Base-by-base conservation (phyloP, 345 rosid species). In the Aethionema arabicum region DNA sequence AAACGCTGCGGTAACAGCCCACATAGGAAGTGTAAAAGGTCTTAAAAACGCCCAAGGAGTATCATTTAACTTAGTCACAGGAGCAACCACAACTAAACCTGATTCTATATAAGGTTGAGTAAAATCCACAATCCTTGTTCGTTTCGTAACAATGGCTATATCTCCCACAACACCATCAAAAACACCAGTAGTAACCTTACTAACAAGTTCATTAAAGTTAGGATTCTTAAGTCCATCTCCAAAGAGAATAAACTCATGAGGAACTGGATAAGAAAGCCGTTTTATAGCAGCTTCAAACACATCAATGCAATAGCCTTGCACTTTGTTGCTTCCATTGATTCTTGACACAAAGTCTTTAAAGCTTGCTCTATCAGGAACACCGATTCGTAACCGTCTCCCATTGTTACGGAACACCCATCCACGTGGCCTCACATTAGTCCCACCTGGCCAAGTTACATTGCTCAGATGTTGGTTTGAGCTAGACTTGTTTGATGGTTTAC, bases 341-440 rank as follows among this genome's bases (percentile, higher is more conserved):
- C 51, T 75, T 15, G 72, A 70, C 16, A 89, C 82, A 59, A 83
- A 70, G 32, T 81, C 79, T 46, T 12, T 72, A 65, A 66, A 92
- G 69, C 95, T 77, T 65, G 78, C 86, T 44, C 95, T 78, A 47
- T 78, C 67, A 0, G 98, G 98, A 48, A 89, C 78, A 63, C 91
- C 98, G 59, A 92, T 84, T 66, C 81, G 80, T 59, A 92, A 65
- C 63, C 74, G 61, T 70, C 76, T 82, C 55, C 95, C 98, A 49
- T 92, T 89, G 70, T 87, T 69, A 27, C 88, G 95, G 51, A 92
- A 85, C 31, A 89, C 88, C 96, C 98, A 92, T 59, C 98, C 98
- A 15, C 98, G 91, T 43, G 96, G 98, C 13, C 4, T 77, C 31
- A 15, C 70, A 27, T 70, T 66, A 48, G 32, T 47, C 65, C 95